A percentile compares a stretch with the other conserved stretches of the same genome.
These are phyloP conservation scores for Verticillium nubilum DNA, from an alignment of 2,329 filamentous ascomycete species.

Conservation along the genomic window DNA sequence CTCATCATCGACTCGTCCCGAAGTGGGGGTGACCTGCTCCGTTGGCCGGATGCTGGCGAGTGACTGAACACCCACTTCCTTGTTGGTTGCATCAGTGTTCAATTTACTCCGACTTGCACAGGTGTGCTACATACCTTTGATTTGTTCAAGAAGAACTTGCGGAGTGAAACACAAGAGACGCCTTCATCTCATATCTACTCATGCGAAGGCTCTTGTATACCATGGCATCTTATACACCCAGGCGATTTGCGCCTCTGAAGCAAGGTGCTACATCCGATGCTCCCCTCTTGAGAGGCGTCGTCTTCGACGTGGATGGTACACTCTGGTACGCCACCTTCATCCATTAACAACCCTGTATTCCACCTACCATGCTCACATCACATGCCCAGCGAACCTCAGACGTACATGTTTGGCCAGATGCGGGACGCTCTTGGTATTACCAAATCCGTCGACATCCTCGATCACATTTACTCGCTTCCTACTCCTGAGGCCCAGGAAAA, in stretches of 20 bases:
- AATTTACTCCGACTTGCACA: background rate
- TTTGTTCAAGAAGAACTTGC: background rate
- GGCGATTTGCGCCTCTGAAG: constrained; percentile 53
- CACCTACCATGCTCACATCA: background rate
- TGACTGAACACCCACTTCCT: background rate
- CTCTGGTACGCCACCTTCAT: constrained; percentile 61
- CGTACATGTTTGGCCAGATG: constrained; percentile 95
- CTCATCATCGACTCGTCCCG: background rate
- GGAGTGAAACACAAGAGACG: background rate
- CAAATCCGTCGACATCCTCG: constrained; percentile 75
- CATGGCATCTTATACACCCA: constrained; percentile 34
- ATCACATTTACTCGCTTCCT: constrained; percentile 76
- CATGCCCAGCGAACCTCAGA: constrained; percentile 71
- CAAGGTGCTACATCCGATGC: constrained; percentile 23
- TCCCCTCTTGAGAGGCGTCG: constrained; percentile 51
- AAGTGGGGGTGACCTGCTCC: background rate
- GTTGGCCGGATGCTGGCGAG: background rate
- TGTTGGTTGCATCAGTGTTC: background rate
- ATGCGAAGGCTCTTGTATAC: constrained; percentile 31
- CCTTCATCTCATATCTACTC: background rate
- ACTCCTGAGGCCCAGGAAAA: constrained; percentile 46
- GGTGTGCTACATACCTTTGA: background rate
- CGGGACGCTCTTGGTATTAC: constrained; percentile 66
- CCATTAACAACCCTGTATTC: too few species aligned
- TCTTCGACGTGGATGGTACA: constrained; percentile 96